Base-by-base conservation (phyloP, 73 alveolate genomes). In the Symbiodinium pilosum region DNA sequence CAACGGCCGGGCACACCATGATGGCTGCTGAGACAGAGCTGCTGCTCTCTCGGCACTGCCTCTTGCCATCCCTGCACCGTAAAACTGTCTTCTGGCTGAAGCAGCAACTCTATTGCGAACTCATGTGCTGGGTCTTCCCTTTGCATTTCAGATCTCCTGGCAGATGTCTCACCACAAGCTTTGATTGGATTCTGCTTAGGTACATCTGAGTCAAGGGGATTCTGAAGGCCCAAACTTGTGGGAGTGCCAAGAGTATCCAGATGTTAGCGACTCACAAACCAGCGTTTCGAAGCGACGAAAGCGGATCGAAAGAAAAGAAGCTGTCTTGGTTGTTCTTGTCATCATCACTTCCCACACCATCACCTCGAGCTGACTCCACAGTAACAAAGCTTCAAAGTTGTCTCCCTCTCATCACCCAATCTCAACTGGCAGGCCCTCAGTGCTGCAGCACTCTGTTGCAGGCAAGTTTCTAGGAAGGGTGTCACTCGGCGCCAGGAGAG, bases 251-350 rank as follows among this genome's bases (percentile, higher is more conserved):
- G 43, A 52, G 41, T 83, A 24, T 83, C 91, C 91, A 83, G 71
- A 83, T 38, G 91, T 20, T 12, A 26, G 41, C 40, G 41, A 7
- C 68, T 87, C 94, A 87, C 68, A 71, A 68, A 87, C 94, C 68
- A 21, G 59, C 84, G 41, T 32, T 42, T 43, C 77, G 77, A 43
- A 91, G 86, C n/a, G 95, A 88, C 43, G 95, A 77, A 68, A 88
- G 39, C 36, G 96, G 96, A n/a, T 69, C 96, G 68, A 41, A 68
- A 20, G 96, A 91, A 87, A 91, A 91, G 88, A 91, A 91, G 77
- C 96, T 91, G 96, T 69, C 96, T 44, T 28, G 88, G 81, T 85
- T n/a, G 88, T 83, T 91, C 69, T 91, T 91, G 96, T 91, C 96
- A 39, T 91, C 96, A 83, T 91, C 96, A 69, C 96, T 86, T 91